Percentiles rank a stretch among this genome's conserved stretches.
Conservation (phyloP, 2,329 filamentous ascomycete genomes). For the Sarocladiaceae sp. region DNA sequence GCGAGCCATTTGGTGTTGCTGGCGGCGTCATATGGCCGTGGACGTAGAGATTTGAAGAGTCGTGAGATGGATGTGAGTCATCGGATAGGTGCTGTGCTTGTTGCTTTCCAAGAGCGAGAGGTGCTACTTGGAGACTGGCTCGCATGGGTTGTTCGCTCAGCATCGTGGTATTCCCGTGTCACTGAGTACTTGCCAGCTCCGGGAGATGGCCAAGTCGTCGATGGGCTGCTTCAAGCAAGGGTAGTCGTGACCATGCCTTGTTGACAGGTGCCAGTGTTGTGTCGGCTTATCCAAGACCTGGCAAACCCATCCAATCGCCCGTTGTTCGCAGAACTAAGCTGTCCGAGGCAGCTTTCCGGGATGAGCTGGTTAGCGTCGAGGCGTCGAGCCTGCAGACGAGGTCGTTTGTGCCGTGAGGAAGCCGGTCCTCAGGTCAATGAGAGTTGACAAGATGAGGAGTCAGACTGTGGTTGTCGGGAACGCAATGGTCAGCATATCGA, state of each 20-base stretch:
- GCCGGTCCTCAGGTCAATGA: constrained; percentile 3
- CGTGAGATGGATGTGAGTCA: constrained; percentile 23
- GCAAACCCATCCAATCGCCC: neutral
- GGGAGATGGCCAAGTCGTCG: no score
- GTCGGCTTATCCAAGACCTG: neutral
- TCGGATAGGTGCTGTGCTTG: constrained; percentile 20
- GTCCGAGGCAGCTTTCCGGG: neutral
- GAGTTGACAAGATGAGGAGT: neutral
- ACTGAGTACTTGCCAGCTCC: neutral
- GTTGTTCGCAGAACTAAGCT: constrained; percentile 5
- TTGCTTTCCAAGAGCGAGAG: constrained; percentile 46
- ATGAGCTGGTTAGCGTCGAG: no score
- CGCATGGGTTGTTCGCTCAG: constrained; percentile 39
- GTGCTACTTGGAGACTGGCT: constrained; percentile 56
- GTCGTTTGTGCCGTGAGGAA: constrained; percentile 1
- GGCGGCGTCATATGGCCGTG: constrained; percentile 67
- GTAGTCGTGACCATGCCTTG: no score
- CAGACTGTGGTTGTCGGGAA: neutral
- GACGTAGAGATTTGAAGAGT: constrained; percentile 35
- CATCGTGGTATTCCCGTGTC: constrained; percentile 23
- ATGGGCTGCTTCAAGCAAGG: no score
- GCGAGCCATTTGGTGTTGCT: constrained; percentile 63
- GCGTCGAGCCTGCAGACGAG: constrained; percentile 4
- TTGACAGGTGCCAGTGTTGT: no score
- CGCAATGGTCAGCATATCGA: constrained; percentile 7